Conservation (phyloP, 345 rosid species). For the Aquilaria sinensis region DNA sequence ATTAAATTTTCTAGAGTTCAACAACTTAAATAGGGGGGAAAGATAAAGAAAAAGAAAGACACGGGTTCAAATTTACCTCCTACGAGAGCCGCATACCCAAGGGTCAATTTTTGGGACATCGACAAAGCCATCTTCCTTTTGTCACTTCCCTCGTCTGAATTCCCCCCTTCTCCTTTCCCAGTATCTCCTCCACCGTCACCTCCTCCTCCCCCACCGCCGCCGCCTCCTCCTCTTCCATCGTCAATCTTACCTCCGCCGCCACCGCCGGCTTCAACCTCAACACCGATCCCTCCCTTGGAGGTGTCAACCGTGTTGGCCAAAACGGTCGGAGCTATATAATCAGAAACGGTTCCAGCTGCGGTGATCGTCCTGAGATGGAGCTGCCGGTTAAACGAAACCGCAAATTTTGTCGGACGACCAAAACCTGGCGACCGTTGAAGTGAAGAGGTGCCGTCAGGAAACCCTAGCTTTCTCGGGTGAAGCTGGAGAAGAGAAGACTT, state of each 20-base stretch:
- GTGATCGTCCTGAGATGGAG: conserved; percentile 10
- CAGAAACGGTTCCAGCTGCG: conserved; percentile 18
- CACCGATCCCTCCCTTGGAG: conserved; percentile 18
- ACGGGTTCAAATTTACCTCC: conserved; percentile 46
- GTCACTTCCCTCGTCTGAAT: conserved; percentile 1
- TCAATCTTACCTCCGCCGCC: conserved; percentile 9
- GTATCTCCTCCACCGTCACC: conserved; percentile 5
- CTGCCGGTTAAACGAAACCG: background rate
- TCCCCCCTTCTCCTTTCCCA: conserved; percentile 3
- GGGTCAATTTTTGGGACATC: conserved; percentile 27
- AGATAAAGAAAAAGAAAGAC: background rate
- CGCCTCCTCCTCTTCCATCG: conserved; percentile 13
- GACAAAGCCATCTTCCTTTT: conserved; percentile 11
- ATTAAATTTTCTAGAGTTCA: too few species aligned
- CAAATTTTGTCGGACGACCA: conserved; percentile 5
- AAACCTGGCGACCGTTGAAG: background rate
- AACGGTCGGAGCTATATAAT: conserved; percentile 20
- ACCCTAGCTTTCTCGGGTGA: conserved; percentile 19
- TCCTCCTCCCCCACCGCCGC: conserved; percentile 4
- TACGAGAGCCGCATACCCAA: conserved; percentile 32
- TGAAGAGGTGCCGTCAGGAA: background rate
- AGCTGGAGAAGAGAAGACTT: conserved; percentile 33
- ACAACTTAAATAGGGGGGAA: too few species aligned
- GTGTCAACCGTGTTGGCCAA: conserved; percentile 18
- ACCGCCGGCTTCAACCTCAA: conserved; percentile 9